A percentile compares a stretch with the other conserved stretches of the same genome.
Evolutionary conservation across 1,284 basidiomycete species (phyloP).

Genomic region (Phlebopus sp.): DNA sequence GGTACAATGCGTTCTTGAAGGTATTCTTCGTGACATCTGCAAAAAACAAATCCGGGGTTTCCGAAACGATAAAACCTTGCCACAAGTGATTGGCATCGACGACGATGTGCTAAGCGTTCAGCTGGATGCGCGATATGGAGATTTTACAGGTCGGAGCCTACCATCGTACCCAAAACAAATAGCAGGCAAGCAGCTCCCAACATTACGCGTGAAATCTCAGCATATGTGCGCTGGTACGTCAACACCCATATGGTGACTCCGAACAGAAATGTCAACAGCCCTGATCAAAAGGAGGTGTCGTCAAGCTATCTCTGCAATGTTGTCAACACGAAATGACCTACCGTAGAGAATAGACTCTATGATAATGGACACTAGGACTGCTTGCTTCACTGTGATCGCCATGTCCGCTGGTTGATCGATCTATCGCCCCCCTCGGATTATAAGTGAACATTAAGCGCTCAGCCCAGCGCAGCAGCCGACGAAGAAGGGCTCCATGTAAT

Average conservation of each 20-base stretch:
- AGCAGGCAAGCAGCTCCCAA: background rate
- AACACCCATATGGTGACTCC: background rate
- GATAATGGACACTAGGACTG: slow-evolving; percentile 1
- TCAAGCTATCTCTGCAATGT: background rate
- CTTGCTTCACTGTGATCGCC: background rate
- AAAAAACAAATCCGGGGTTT: background rate
- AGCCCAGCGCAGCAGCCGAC: background rate
- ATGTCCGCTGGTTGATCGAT: background rate
- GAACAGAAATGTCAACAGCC: slow-evolving; percentile 1
- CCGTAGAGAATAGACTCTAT: slow-evolving; percentile 4
- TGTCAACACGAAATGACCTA: background rate
- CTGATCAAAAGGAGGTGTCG: background rate
- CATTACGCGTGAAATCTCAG: background rate
- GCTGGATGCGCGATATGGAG: background rate
- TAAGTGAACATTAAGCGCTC: background rate
- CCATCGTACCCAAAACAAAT: slow-evolving; percentile 1
- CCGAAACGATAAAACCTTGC: background rate
- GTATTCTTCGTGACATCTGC: background rate
- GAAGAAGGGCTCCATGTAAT: background rate
- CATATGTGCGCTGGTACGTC: slow-evolving; percentile 1
- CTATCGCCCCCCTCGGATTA: background rate
- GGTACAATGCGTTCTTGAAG: slow-evolving; percentile 2
- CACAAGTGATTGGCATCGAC: background rate
- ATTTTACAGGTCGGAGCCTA: background rate
- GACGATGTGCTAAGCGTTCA: background rate